Conservation (phyloP, 2,329 filamentous ascomycete species). For the Aspergillus texensis region DNA sequence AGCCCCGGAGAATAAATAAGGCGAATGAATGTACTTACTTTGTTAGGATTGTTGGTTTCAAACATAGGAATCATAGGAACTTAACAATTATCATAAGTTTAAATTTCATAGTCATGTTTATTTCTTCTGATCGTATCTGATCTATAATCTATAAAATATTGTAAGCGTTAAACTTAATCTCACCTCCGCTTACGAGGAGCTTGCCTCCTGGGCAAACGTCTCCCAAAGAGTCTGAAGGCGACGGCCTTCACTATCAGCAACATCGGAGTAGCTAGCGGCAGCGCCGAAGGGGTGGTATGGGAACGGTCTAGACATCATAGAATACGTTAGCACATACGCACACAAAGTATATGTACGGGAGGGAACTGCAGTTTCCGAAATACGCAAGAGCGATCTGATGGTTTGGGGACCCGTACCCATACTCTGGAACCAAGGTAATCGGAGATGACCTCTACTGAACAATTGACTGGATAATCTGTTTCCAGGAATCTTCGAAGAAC, state of each 20-base stretch:
- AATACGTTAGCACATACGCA: not conserved
- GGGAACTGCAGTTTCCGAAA: not conserved
- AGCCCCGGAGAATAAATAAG: too few species aligned
- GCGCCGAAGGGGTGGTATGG: conserved; percentile 26
- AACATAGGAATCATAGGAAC: too few species aligned
- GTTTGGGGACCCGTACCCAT: conserved; percentile 8
- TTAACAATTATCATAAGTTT: not conserved
- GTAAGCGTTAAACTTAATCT: rapidly evolving
- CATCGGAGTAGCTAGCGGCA: conserved; percentile 16
- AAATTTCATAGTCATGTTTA: not conserved
- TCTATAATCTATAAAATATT: not conserved
- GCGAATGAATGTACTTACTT: too few species aligned
- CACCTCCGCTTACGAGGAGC: not conserved
- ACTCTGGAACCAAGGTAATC: conserved; percentile 18
- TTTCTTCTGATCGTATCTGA: not conserved
- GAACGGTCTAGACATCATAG: conserved; percentile 18
- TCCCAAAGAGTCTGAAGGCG: conserved; percentile 20
- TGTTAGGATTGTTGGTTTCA: too few species aligned
- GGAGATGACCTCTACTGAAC: conserved; percentile 3
- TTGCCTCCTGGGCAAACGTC: not conserved
- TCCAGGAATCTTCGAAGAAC: conserved; percentile 36
- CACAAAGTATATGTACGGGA: not conserved
- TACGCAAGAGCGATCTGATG: not conserved
- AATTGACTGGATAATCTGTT: conserved; percentile 15
- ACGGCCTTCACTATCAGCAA: conserved; percentile 25